Evolutionary conservation across 768 basidiomycete genomes (phyloP).

Genomic region (Trametes villosa): DNA sequence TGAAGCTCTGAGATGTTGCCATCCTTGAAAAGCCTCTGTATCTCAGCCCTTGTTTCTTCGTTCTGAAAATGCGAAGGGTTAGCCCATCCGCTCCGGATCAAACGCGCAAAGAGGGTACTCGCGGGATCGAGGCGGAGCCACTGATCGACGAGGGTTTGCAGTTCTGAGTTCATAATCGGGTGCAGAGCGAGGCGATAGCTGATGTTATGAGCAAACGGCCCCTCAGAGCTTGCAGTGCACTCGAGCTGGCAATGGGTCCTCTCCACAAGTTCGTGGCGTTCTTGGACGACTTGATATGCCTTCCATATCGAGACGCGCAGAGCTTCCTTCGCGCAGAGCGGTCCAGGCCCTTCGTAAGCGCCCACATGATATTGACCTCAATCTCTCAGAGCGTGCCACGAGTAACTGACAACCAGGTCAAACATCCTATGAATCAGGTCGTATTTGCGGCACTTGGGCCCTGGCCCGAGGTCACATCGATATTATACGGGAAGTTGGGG

Average conservation of each 20-base stretch:
- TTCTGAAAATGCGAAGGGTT: slow-evolving; percentile 43
- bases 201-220: not conserved
- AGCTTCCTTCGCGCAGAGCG: not conserved
- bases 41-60: slow-evolving; percentile 51
- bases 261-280: too few relatives aligned
- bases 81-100: slow-evolving; percentile 55
- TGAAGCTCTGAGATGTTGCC: slow-evolving; percentile 54
- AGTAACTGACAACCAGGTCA: too few relatives aligned
- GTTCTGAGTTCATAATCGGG: slow-evolving; percentile 15
- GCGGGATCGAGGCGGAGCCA: slow-evolving; percentile 58
- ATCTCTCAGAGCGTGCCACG: too few relatives aligned
- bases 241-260: too few relatives aligned
- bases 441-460: not conserved
- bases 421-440: too few relatives aligned
- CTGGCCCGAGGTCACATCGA: not conserved
- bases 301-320: not conserved
- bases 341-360: not conserved
- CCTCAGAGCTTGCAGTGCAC: slow-evolving; percentile 33
- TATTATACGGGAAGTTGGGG: slow-evolving; percentile 3
- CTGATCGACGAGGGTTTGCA: slow-evolving; percentile 51
- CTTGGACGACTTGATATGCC: not conserved
- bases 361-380: not conserved
- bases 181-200: slow-evolving; percentile 40
- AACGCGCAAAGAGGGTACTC: not conserved
- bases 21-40: slow-evolving; percentile 49